Evolutionary conservation across 2,329 filamentous ascomycete species (phyloP), one percentile per base, ranked within the genome.

Genomic region (Microdochium paspali): DNA sequence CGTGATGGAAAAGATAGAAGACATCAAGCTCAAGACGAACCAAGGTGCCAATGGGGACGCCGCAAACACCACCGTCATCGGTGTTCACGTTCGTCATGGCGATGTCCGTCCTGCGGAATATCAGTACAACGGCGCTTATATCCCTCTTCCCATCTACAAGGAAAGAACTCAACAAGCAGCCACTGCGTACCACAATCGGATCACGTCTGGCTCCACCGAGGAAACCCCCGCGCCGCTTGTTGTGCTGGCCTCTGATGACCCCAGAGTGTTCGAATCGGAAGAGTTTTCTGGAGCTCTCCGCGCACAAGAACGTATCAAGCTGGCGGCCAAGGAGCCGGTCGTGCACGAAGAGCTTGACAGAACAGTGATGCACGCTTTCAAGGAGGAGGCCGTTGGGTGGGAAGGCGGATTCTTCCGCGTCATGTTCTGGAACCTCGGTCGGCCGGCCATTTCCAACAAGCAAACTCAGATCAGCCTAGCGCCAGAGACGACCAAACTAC

Each of bases 331-430:
- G 59, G 62, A 69, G 24, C 65, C 68, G 21, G 62, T 69, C 30
- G 57, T 70, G 56, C 63, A 64, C 53, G 66, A 60, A 49, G 65
- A 62, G 40, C 61, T 65, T 3, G 66, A 79, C 50, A 66, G 66
- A 23, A 66, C 68, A 10, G 68, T 75, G 6, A 79, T 85, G 60
- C 74, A 76, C 53, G 79, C 77, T 55, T 87, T 86, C 61, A 75
- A 86, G 30, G 86, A 90, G 50, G 84, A 90, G 59, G 78, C 82
- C 1, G 82, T 87, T 35, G 89, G 88, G 25, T 94, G 88, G 88
- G 88, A 94, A 62, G 88, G 89, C 18, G 89, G 89, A 1, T 95
- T 94, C 70, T 94, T 85, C 65, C 76, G 78, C 13, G 77, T 80
- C 56, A 83, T 93, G 66, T 94, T 94, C 65, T 90, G 85, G 80